Base-by-base conservation (phyloP, 2,329 filamentous ascomycete genomes). In the Beauveria medogensis region DNA sequence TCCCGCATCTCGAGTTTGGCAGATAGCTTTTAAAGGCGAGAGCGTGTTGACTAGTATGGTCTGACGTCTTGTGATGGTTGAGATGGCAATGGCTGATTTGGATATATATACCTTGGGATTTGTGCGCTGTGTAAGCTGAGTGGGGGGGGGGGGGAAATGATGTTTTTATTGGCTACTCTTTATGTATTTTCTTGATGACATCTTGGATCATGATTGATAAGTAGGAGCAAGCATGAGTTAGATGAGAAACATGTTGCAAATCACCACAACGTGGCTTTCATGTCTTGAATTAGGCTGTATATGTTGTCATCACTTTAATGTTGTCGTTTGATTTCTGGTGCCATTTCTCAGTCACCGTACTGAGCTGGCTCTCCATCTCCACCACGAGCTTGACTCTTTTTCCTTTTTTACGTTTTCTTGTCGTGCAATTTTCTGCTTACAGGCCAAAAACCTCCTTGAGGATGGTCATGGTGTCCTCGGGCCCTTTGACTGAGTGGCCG, bases 1-100 rank as follows among this genome's bases (percentile, higher is more conserved):
- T 99, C 67, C 94, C 94, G 44, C 92, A 88, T 74, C 75, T 93
- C 64, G 90, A 92, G 73, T 88, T 86, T 77, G 89, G 89, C 22
- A 77, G 84, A 68, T 90, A 64, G 24, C 26, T 24, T 10, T n/a
- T 7, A 28, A 18, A 9, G 4, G 44, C 9, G 26, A n/a, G 14
- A 40, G 41, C n/a, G 18, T 20, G 24, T 37, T 41, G 50, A 37
- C 5, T 22, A 3, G 26, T 6, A 26, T 28, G 40, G 7, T 10
- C 3, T 22, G 30, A 26, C 4, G 12, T 41, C 26, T 30, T 37
- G 30, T 10, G 46, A 40, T 46, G 24, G 26, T 53, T 20, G n/a
- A 37, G 41, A 43, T 43, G 41, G 41, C 41, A 43, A 20, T 18
- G 30, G 8, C 26, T 22, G 14, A 18, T 48, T 54, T 54, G 57